These are phyloP conservation scores for Eucalyptus viminalis DNA, from an alignment of 345 rosid species.

Conservation along the genomic window DNA sequence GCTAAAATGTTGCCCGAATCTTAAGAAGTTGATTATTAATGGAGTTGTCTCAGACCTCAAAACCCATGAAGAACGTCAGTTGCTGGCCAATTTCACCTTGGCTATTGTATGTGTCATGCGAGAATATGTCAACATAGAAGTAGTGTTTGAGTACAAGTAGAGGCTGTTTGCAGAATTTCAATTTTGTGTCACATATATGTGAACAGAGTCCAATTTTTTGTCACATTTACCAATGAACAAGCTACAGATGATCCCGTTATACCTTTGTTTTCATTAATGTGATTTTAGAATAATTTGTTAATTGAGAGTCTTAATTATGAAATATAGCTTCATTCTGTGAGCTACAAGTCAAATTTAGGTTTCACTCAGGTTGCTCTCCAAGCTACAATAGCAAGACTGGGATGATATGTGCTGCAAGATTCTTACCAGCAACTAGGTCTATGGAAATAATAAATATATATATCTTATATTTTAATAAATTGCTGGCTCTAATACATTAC, in stretches of 20 bases:
- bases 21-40: slow-evolving; percentile 49
- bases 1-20: slow-evolving; percentile 55
- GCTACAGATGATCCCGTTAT: not conserved
- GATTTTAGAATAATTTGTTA: not conserved
- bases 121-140: slow-evolving; percentile 58
- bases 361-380: not conserved
- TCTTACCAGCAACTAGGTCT: not conserved
- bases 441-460: not conserved
- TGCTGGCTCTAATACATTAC: not conserved
- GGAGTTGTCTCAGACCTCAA: slow-evolving; percentile 67
- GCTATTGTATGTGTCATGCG: slow-evolving; percentile 68
- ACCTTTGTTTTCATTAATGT: not conserved
- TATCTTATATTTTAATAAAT: too few relatives aligned
- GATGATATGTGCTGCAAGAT: not conserved
- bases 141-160: slow-evolving; percentile 58
- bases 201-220: not conserved
- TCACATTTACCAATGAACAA: not conserved
- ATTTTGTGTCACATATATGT: not conserved
- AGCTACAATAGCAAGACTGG: not conserved
- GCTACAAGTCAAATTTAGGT: not conserved
- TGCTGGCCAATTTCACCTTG: slow-evolving; percentile 57
- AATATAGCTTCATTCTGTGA: not conserved
- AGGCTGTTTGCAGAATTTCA: not conserved
- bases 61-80: slow-evolving; percentile 49
- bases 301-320: not conserved